Conservation (phyloP, 1,284 basidiomycete genomes). For the Trichosporon coremiiforme region DNA sequence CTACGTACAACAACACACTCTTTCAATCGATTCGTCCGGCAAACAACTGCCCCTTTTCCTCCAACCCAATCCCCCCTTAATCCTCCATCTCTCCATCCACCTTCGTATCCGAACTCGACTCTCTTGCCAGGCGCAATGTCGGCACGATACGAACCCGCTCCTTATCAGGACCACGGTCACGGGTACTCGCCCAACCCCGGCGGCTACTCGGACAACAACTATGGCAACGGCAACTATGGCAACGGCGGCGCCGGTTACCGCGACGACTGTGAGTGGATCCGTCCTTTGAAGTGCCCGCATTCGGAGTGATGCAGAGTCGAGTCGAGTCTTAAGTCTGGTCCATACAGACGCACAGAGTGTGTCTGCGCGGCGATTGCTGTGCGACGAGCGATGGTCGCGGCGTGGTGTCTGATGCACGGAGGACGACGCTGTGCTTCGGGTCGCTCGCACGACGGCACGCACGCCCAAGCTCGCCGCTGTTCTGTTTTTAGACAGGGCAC, state of each 20-base stretch:
- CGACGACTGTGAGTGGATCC: conserved; percentile 7
- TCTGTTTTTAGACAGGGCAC: not conserved
- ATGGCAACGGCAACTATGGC: no score
- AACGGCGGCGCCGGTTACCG: conserved; percentile 9
- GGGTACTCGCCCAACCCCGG: conserved; percentile 13
- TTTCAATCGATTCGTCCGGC: not conserved
- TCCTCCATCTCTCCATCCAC: conserved; percentile 10
- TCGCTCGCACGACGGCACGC: no score
- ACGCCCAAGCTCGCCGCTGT: not conserved
- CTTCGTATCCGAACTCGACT: not conserved
- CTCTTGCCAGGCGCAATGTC: not conserved
- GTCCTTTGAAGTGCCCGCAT: not conserved
- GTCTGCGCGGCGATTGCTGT: not conserved
- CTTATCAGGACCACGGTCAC: not conserved
- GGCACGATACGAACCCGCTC: conserved; percentile 16
- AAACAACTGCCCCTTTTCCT: not conserved
- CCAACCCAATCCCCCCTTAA: not conserved
- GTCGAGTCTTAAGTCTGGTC: no score
- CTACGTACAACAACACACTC: not conserved
- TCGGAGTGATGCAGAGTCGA: not conserved
- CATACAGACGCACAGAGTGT: not conserved
- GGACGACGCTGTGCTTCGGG: not conserved
- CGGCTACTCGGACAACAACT: conserved; percentile 3
- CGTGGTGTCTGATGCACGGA: not conserved
- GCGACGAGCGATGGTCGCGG: not conserved